Evolutionary conservation across 1,139 yeast genomes (phyloP).

Genomic region (Pichia sp.): DNA sequence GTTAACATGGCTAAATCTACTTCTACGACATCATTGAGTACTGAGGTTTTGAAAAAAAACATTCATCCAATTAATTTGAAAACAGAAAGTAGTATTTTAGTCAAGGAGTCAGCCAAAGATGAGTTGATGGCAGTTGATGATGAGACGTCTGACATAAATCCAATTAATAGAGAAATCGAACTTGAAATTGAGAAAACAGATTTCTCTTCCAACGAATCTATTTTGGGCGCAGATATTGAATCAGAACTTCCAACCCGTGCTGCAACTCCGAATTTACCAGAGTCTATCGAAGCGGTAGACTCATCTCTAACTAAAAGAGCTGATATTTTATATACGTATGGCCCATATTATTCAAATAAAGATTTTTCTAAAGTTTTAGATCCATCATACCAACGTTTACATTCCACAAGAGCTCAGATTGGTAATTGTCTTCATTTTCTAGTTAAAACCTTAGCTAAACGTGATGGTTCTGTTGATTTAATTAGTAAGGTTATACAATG

Average conservation of each 20-base stretch:
- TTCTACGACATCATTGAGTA: slow-evolving; percentile 1
- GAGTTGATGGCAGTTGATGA: slow-evolving; percentile 4
- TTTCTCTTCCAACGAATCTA: slow-evolving; percentile 16
- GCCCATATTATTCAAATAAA: slow-evolving; percentile 49
- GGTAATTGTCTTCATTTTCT: slow-evolving; percentile 66
- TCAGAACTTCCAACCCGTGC: slow-evolving; percentile 28
- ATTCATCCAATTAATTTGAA: not conserved
- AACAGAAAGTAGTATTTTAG: not conserved
- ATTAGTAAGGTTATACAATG: slow-evolving; percentile 62
- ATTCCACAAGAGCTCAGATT: slow-evolving; percentile 52
- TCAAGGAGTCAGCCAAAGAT: slow-evolving; percentile 5
- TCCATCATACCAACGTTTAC: slow-evolving; percentile 54
- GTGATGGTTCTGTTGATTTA: slow-evolving; percentile 64
- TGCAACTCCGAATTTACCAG: slow-evolving; percentile 21
- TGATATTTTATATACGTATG: slow-evolving; percentile 43
- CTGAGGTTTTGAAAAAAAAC: slow-evolving; percentile 4
- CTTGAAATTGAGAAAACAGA: slow-evolving; percentile 10
- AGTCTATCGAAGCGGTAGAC: slow-evolving; percentile 38
- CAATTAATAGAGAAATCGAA: slow-evolving; percentile 17
- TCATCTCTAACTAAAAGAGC: slow-evolving; percentile 55
- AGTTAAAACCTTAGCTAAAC: slow-evolving; percentile 42
- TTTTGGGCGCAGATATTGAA: slow-evolving; percentile 25
- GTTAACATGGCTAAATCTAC: slow-evolving; percentile 8
- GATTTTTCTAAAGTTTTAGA: slow-evolving; percentile 41
- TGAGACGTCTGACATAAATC: slow-evolving; percentile 11